Evolutionary conservation across 2,329 filamentous ascomycete genomes (phyloP).

Genomic region (Colletotrichum lindemuthianum): DNA sequence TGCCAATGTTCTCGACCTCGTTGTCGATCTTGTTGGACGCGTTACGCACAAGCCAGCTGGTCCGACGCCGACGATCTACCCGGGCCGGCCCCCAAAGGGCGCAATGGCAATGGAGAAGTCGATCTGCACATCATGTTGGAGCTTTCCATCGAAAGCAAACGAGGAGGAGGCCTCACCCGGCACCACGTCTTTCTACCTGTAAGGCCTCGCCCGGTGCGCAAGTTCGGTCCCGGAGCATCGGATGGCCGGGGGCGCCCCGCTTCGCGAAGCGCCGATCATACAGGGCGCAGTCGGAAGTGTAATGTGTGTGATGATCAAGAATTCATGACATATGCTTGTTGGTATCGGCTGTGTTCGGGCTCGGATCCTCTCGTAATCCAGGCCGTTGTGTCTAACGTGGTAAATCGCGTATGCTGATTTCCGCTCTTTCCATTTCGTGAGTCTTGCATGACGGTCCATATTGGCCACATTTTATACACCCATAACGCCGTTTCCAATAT

Average conservation of each 20-base stretch:
- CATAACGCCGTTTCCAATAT: conserved; percentile 10
- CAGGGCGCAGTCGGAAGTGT: conserved; percentile 28
- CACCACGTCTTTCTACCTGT: no score
- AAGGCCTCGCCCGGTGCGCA: no score
- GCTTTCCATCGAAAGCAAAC: no score
- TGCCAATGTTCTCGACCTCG: no score
- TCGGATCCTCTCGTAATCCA: background rate
- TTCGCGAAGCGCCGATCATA: conserved; percentile 26
- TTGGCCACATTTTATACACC: background rate
- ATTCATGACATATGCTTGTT: conserved; percentile 7
- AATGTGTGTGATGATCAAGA: conserved; percentile 6
- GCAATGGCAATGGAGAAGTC: no score
- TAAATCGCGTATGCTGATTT: background rate
- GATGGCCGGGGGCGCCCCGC: background rate
- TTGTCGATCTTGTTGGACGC: no score
- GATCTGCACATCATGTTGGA: no score
- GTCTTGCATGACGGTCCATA: background rate
- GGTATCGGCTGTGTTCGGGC: background rate
- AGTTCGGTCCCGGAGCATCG: conserved; percentile 4
- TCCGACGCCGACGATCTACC: no score
- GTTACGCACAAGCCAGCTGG: no score
- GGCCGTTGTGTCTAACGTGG: background rate
- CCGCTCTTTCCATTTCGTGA: background rate
- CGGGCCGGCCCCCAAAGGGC: no score
- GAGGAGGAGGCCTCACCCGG: no score